A percentile compares a stretch with the other conserved stretches of the same genome.
Conservation (phyloP, 306 rosid genomes). For the Quercus gilva region DNA sequence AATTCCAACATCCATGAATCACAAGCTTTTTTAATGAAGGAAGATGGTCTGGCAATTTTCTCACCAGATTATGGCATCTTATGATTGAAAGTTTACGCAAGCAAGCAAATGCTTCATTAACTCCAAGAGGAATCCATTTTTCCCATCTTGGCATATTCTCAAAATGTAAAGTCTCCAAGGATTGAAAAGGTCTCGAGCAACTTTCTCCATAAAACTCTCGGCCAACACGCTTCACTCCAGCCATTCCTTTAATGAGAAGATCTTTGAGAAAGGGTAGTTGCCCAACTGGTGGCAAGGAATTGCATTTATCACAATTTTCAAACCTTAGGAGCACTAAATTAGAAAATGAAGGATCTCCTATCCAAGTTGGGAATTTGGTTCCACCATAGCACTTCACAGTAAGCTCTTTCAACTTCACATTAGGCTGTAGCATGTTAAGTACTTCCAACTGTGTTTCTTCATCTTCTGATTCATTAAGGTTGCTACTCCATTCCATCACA, state of each 20-base stretch:
- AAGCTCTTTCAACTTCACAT: background rate
- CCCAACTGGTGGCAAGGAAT: constrained; percentile 22
- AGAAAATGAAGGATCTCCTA: background rate
- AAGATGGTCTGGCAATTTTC: background rate
- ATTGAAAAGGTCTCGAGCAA: constrained; percentile 14
- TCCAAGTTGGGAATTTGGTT: background rate
- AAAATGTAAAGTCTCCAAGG: constrained; percentile 24
- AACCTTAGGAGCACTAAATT: background rate
- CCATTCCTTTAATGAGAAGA: constrained; percentile 14
- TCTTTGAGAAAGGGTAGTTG: constrained; percentile 30
- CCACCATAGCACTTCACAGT: background rate
- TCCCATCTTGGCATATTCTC: constrained; percentile 26
- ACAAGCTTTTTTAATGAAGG: background rate
- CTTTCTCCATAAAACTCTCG: constrained; percentile 16
- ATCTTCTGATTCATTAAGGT: background rate
- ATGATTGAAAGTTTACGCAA: constrained; percentile 18
- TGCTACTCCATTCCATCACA: background rate
- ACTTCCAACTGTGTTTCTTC: background rate
- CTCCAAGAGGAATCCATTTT: constrained; percentile 20
- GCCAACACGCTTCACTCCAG: constrained; percentile 17
- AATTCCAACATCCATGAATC: background rate
- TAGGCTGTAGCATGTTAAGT: background rate
- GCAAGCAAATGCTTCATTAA: constrained; percentile 10
- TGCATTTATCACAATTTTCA: constrained; percentile 1
- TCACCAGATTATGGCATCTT: background rate